Conservation (phyloP, 306 rosid genomes). For the Cyamopsis tetragonoloba region DNA sequence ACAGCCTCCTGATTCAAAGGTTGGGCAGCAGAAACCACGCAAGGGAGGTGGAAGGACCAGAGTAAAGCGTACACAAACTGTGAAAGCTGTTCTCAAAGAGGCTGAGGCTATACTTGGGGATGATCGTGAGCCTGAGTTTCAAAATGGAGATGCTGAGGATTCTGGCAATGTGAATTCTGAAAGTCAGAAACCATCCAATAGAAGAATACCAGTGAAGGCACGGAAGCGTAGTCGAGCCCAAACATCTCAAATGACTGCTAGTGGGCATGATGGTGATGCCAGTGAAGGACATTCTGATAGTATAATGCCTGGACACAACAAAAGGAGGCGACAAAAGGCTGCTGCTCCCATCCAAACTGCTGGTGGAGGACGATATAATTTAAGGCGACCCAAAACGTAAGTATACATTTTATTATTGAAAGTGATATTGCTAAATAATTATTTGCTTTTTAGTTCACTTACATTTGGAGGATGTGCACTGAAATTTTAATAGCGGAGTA, state of each 20-base stretch:
- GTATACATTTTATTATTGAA: constrained; percentile 6
- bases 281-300: constrained; percentile 69
- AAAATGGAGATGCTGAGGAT: constrained; percentile 70
- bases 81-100: constrained; percentile 67
- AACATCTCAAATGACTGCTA: constrained; percentile 52
- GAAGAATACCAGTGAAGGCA: constrained; percentile 33
- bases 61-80: constrained; percentile 50
- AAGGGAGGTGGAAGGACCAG: constrained; percentile 53
- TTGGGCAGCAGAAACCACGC: constrained; percentile 35
- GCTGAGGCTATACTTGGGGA: constrained; percentile 72
- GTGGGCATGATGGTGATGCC: constrained; percentile 56
- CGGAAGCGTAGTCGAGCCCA: constrained; percentile 63
- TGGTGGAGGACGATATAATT: constrained; percentile 68
- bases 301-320: constrained; percentile 47
- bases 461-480: constrained; percentile 17
- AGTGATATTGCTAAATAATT: neutral
- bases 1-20: constrained; percentile 52
- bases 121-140: constrained; percentile 45
- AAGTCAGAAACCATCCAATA: constrained; percentile 42
- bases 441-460: constrained; percentile 2
- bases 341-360: constrained; percentile 46
- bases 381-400: constrained; percentile 70
- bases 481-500: constrained; percentile 43
- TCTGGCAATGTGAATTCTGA: constrained; percentile 52
- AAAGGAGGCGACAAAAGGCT: constrained; percentile 60